These are phyloP conservation scores for Trichoderma aggressivum DNA, from an alignment of 2,329 filamentous ascomycete genomes.

Conservation along the genomic window DNA sequence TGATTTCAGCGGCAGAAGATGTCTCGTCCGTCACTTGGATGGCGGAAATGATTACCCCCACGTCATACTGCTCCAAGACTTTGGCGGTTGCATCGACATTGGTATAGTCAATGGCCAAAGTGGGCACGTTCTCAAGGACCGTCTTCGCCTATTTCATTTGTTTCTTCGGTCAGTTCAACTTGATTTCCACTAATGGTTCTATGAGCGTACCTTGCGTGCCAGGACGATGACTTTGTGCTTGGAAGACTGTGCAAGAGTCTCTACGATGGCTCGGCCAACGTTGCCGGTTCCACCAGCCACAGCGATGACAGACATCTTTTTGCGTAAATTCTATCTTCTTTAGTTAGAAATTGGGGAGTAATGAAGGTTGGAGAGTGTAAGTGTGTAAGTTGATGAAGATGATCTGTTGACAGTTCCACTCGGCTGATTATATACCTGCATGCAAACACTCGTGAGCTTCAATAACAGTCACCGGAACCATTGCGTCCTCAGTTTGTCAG, in stretches of 20 bases:
- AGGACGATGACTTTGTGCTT: constrained; percentile 36
- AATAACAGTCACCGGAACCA: not conserved
- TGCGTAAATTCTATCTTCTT: not conserved
- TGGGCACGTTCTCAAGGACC: not conserved
- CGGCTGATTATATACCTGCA: not conserved
- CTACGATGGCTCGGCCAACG: constrained; percentile 45
- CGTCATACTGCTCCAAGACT: constrained; percentile 32
- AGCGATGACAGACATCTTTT: constrained; percentile 27
- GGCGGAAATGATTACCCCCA: constrained; percentile 44
- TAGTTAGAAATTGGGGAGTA: not conserved
- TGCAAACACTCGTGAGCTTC: not conserved
- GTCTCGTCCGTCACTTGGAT: constrained; percentile 32
- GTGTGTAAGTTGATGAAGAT: not conserved
- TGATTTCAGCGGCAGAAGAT: constrained; percentile 35
- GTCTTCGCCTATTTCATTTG: not conserved
- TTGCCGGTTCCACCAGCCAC: constrained; percentile 41
- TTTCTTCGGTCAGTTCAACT: not conserved
- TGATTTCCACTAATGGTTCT: not conserved
- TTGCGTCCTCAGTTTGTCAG: not conserved
- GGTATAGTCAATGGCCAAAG: constrained; percentile 27
- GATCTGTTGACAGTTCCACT: not conserved
- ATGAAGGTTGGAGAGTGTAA: too few relatives aligned
- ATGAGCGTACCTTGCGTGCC: not conserved
- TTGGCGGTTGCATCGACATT: constrained; percentile 25
- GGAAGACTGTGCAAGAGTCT: constrained; percentile 34